Percentiles rank a stretch among this genome's conserved stretches.
phyloP scores from a whole-genome alignment of 805 yeast species.

The Debaryomyces maramus region DNA sequence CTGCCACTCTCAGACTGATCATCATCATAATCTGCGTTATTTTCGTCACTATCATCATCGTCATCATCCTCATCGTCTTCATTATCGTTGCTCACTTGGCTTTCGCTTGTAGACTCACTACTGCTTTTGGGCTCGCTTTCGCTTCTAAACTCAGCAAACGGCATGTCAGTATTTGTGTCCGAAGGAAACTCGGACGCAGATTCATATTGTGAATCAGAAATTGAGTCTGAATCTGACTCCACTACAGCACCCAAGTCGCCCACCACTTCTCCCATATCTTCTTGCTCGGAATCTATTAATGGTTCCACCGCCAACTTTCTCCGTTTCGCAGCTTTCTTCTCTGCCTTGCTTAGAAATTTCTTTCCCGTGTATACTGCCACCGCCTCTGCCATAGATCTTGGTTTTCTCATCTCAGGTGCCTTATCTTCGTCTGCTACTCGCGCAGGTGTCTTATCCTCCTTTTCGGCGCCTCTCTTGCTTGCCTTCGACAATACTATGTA shows the following conservation, averaged over 20 bases:
- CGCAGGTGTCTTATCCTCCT: slow-evolving; percentile 2
- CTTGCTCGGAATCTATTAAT: slow-evolving; percentile 23
- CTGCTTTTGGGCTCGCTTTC: slow-evolving; percentile 4
- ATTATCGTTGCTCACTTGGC: background rate
- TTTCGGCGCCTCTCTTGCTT: slow-evolving; percentile 11
- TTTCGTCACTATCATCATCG: slow-evolving; percentile 8
- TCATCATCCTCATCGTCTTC: slow-evolving; percentile 9
- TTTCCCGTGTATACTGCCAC: slow-evolving; percentile 59
- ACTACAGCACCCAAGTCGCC: slow-evolving; percentile 16
- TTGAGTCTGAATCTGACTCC: slow-evolving; percentile 15
- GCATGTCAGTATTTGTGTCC: slow-evolving; percentile 12
- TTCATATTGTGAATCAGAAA: slow-evolving; percentile 27
- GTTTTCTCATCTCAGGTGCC: slow-evolving; percentile 23
- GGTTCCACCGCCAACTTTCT: slow-evolving; percentile 21
- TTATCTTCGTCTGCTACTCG: background rate
- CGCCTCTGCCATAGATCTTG: slow-evolving; percentile 57
- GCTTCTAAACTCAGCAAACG: slow-evolving; percentile 14
- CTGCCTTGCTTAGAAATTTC: slow-evolving; percentile 49
- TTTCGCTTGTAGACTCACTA: slow-evolving; percentile 6
- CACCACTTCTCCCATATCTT: slow-evolving; percentile 19
- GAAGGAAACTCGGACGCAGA: slow-evolving; percentile 33
- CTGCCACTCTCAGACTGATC: slow-evolving; percentile 8
- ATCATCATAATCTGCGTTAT: slow-evolving; percentile 10
- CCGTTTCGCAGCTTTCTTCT: slow-evolving; percentile 29
- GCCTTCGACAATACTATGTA: slow-evolving; percentile 12